Evolutionary conservation across 1,284 basidiomycete species (phyloP).

Genomic region (Malassezia slooffiae): DNA sequence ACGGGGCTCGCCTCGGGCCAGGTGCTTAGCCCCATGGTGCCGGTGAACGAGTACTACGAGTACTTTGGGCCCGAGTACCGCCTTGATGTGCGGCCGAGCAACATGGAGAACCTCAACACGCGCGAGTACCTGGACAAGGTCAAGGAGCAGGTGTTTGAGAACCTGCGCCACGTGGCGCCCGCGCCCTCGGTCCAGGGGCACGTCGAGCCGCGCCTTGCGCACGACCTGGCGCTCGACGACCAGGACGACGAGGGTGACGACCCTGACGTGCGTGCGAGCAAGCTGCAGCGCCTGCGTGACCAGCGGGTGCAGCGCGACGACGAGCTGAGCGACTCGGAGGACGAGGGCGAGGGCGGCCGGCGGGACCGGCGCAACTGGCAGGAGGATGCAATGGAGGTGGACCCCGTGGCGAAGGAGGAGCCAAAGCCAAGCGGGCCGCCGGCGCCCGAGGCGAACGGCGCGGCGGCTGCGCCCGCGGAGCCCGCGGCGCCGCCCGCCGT

Average conservation of each 20-base stretch:
- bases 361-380: slow-evolving; percentile 14
- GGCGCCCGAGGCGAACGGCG: background rate
- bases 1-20: slow-evolving; percentile 93
- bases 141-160: slow-evolving; percentile 77
- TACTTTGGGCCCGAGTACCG: slow-evolving; percentile 97
- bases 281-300: slow-evolving; percentile 23
- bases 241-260: slow-evolving; percentile 21
- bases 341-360: slow-evolving; percentile 27
- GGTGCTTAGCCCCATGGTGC: slow-evolving; percentile 68
- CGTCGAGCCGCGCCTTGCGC: slow-evolving; percentile 29
- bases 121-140: slow-evolving; percentile 84
- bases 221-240: slow-evolving; percentile 23
- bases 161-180: slow-evolving; percentile 33
- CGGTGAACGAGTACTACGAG: slow-evolving; percentile 62
- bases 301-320: slow-evolving; percentile 21
- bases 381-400: slow-evolving; percentile 1
- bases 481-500: background rate
- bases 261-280: slow-evolving; percentile 23
- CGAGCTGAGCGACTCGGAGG: slow-evolving; percentile 29
- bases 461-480: background rate
- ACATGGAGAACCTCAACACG: slow-evolving; percentile 91
- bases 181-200: slow-evolving; percentile 40
- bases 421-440: background rate
- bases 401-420: background rate
- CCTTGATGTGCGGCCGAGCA: slow-evolving; percentile 89